Evolutionary conservation across 225 moss, liverwort and hornwort genomes (phyloP).

Genomic region (Anthoceros angustus): DNA sequence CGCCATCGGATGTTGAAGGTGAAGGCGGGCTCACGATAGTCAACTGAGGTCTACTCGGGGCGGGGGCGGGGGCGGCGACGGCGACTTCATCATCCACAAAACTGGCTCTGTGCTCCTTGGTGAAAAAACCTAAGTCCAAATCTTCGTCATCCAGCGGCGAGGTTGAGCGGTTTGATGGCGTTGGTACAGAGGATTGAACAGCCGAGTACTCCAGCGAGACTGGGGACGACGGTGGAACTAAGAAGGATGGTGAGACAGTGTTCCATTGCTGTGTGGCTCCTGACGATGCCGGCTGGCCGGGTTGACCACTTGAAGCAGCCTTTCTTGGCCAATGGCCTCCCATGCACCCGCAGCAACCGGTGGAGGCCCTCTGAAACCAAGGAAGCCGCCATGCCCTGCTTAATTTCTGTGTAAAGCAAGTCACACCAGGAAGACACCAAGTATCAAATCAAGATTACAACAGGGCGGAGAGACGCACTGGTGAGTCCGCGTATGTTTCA

Average conservation of each 20-base stretch:
- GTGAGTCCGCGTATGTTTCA: too few species aligned
- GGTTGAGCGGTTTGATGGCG: background rate
- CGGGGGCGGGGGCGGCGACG: background rate
- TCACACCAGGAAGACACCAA: too few species aligned
- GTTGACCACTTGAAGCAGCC: background rate
- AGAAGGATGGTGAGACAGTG: background rate
- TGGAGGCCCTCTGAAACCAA: background rate
- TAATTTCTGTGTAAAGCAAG: too few species aligned
- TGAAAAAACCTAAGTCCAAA: conserved; percentile 1
- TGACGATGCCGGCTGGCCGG: background rate
- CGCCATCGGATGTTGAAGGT: too few species aligned
- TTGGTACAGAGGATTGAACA: background rate
- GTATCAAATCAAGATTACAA: too few species aligned
- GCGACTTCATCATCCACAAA: background rate
- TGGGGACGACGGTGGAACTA: conserved; percentile 1
- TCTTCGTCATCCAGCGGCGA: conserved; percentile 1
- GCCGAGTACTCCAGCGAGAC: background rate
- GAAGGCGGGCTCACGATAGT: too few species aligned
- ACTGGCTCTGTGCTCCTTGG: background rate
- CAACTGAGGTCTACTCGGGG: too few species aligned
- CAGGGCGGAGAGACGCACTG: too few species aligned
- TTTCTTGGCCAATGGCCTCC: background rate
- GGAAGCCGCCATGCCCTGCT: too few species aligned
- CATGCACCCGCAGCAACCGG: background rate
- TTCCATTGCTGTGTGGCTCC: background rate